Evolutionary conservation across 352 stramenopile species (phyloP), one percentile per base, ranked within the genome.

Genomic region (Globisporangium middletonii): DNA sequence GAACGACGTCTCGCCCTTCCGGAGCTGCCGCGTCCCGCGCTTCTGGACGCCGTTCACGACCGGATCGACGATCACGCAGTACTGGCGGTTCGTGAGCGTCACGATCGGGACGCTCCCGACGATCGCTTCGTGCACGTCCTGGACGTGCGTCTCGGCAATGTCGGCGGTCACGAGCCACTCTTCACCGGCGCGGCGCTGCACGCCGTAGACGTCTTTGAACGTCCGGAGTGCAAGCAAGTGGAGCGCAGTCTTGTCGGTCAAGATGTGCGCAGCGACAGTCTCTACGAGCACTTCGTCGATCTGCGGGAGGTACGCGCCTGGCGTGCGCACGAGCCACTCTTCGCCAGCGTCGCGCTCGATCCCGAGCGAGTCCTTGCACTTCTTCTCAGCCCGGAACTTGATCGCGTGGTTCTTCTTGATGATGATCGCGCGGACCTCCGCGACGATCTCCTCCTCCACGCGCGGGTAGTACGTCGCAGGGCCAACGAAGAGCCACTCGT

Each of bases 351-450:
- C 82, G 37, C 72, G 82, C 43, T 74, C 65, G 13, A 79, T 71
- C 33, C 72, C 79, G 42, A 86, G 71, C 44, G 78, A 67, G 59
- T 92, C 82, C 26, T 67, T 79, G 68, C 79, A 92, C 57, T 88
- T 92, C 67, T 92, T 92, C 60, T 86, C 78, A 13, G 82, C 79
- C 4, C 79, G 78, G 45, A 92, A 87, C 62, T 89, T 89, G 68
- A 92, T 69, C 42, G 82, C 82, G 42, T 89, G 67, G 73, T 92
- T 89, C 59, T 84, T 90, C 58, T 89, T 72, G 58, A 92, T 78
- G 51, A 92, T 72, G 45, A 80, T 86, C 3, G 82, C 78, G 1
- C 67, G 59, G 7, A 92, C 73, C 1, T 72, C 58, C 3, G 51
- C 56, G 3, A 90, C 63, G 4, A 92, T 69, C n/a, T 87, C 73